phyloP scores from a whole-genome alignment of 345 rosid species.

The Carallia brachiata region DNA sequence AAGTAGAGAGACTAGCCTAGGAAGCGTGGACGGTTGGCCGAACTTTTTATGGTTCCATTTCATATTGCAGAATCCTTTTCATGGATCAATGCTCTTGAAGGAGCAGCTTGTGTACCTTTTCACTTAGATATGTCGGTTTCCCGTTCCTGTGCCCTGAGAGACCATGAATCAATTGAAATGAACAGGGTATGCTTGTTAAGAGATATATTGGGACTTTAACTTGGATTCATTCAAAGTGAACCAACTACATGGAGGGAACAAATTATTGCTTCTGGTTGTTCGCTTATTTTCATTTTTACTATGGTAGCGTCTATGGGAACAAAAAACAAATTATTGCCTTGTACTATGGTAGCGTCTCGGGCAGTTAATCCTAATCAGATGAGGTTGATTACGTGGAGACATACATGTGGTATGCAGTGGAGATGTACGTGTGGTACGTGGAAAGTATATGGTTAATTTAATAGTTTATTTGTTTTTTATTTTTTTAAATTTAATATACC shows the following conservation, averaged over 20 bases:
- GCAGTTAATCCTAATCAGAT: too few species aligned
- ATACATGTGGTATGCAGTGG: too few species aligned
- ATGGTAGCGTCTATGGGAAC: too few species aligned
- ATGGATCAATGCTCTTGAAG: neutral
- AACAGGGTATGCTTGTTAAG: neutral
- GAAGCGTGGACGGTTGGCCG: neutral
- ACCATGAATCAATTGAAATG: neutral
- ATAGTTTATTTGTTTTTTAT: too few species aligned
- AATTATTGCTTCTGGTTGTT: neutral
- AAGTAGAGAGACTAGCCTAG: constrained; percentile 2
- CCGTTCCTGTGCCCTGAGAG: neutral
- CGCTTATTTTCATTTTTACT: too few species aligned
- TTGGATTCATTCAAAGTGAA: neutral
- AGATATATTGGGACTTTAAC: neutral
- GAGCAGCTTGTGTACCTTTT: neutral
- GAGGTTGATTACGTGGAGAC: too few species aligned
- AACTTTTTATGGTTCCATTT: constrained; percentile 7
- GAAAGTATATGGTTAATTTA: too few species aligned
- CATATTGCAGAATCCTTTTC: constrained; percentile 11
- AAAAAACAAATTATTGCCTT: too few species aligned
- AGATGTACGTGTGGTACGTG: too few species aligned
- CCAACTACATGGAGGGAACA: neutral
- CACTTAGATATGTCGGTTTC: neutral
- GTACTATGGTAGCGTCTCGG: too few species aligned
- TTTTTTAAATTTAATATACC: too few species aligned